A percentile compares a stretch with the other conserved stretches of the same genome.
Evolutionary conservation across 495 filamentous ascomycete species (phyloP).

Genomic region (Xylaria cubensis): DNA sequence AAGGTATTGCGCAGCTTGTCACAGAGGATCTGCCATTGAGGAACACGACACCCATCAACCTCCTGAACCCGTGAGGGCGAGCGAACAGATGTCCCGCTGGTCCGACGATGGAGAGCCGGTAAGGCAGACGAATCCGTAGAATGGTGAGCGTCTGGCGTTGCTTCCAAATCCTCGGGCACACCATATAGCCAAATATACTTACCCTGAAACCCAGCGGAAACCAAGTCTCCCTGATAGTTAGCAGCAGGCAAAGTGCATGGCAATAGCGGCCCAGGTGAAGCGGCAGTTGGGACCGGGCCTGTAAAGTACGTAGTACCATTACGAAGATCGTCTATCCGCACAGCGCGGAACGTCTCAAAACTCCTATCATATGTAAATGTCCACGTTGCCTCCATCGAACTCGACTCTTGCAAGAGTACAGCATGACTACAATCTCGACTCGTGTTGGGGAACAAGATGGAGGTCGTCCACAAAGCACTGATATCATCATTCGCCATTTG

Average conservation of each 20-base stretch:
- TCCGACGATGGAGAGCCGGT: constrained; percentile 44
- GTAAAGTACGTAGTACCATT: constrained; percentile 84
- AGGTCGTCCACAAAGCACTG: constrained; percentile 85
- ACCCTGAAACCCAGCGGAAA: constrained; percentile 76
- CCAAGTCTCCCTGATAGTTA: constrained; percentile 72
- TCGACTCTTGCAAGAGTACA: constrained; percentile 70
- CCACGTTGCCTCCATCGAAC: constrained; percentile 78
- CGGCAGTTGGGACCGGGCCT: constrained; percentile 62
- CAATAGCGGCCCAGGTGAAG: constrained; percentile 53
- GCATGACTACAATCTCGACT: constrained; percentile 79
- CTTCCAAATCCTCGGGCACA: constrained; percentile 74
- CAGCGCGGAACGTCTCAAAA: constrained; percentile 77
- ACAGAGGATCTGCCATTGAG: constrained; percentile 73
- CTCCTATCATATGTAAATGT: constrained; percentile 79
- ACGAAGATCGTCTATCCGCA: constrained; percentile 73
- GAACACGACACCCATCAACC: constrained; percentile 49
- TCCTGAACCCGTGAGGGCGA: constrained; percentile 46
- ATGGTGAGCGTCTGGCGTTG: constrained; percentile 47
- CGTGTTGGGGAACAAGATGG: constrained; percentile 83
- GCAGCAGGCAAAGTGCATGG: constrained; percentile 75
- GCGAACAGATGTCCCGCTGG: constrained; percentile 48
- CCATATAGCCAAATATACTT: constrained; percentile 83
- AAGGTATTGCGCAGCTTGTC: constrained; percentile 70
- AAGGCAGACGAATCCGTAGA: constrained; percentile 38
- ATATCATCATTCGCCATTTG: constrained; percentile 69